A percentile compares a stretch with the other conserved stretches of the same genome.
Conservation (phyloP, 352 stramenopile species). For the Plasmopara halstedii region DNA sequence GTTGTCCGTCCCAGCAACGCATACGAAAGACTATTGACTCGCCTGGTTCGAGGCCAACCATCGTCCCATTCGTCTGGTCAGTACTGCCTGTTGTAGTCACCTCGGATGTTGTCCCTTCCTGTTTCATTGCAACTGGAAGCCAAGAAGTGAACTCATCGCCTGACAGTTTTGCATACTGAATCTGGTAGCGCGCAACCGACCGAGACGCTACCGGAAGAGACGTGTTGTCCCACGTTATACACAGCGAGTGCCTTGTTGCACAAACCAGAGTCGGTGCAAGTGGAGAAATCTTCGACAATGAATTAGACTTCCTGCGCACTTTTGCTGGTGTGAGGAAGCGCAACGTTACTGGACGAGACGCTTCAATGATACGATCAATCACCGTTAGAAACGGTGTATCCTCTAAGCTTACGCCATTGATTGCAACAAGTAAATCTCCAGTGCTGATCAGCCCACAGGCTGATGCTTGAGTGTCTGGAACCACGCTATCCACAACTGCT, state of each 20-base stretch:
- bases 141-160: slow-evolving; percentile 55
- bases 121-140: slow-evolving; percentile 46
- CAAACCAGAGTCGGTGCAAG: slow-evolving; percentile 59
- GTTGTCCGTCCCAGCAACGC: slow-evolving; percentile 44
- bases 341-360: slow-evolving; percentile 52
- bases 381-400: slow-evolving; percentile 59
- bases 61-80: slow-evolving; percentile 48
- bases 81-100: slow-evolving; percentile 39
- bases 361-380: slow-evolving; percentile 73
- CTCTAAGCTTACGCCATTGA: slow-evolving; percentile 65
- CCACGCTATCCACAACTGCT: slow-evolving; percentile 73
- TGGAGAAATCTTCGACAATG: slow-evolving; percentile 46
- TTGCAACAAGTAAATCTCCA: slow-evolving; percentile 64
- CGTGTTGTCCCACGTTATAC: slow-evolving; percentile 54
- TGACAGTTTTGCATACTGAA: slow-evolving; percentile 58
- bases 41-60: slow-evolving; percentile 50
- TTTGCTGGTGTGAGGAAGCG: slow-evolving; percentile 54
- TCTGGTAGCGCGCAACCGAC: slow-evolving; percentile 35
- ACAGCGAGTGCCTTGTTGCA: slow-evolving; percentile 48
- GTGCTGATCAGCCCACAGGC: slow-evolving; percentile 54
- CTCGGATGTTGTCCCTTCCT: slow-evolving; percentile 26
- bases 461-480: slow-evolving; percentile 70
- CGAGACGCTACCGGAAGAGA: slow-evolving; percentile 8
- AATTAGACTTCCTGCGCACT: slow-evolving; percentile 25
- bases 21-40: slow-evolving; percentile 58